Evolutionary conservation across 2,329 filamentous ascomycete species (phyloP), one percentile per base, ranked within the genome.

Genomic region (Fusarium annulatum): DNA sequence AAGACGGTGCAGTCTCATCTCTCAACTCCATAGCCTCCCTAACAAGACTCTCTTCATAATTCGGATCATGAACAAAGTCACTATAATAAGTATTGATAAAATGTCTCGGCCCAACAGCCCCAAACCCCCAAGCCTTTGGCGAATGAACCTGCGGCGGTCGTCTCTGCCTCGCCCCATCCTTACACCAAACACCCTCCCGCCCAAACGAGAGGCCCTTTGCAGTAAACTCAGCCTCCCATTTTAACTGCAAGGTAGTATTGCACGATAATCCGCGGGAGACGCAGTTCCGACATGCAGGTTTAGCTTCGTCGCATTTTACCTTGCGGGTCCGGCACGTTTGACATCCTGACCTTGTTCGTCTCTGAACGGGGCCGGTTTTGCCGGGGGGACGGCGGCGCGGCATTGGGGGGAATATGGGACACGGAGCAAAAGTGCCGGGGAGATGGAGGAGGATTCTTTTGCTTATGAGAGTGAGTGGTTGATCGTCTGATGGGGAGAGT

Each of bases 171-270:
- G 61, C 38, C 11, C 9, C 39, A 18, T 67, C 66, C 23, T 79
- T 80, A 9, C 71, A 64, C 79, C 79, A 81, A 18, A 79, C 77
- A 7, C 79, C 79, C 30, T 77, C 73, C 33, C 79, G 39, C 7
- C 79, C 79, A 70, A 80, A 80, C 12, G 79, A 79, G 6, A 77
- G 49, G 0, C 79, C 79, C 3, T 62, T 65, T 1, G 67, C 69
- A 11, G 72, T 64, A 43, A 78, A 81, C 60, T 80, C 79, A 1
- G 75, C 53, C 39, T 81, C 79, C 79, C 79, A 80, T 66, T 81
- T 80, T 53, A 77, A 34, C 42, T 74, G 71, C 14, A 74, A 14
- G 14, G 60, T 39, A 0, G 58, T 68, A 42, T 72, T 69, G 18
- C 72, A 74, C 19, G 64, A 41, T 7, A 74, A n/a, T 2, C 72